Base-by-base conservation (phyloP, 2,329 filamentous ascomycete genomes). In the Didymella glomerata region DNA sequence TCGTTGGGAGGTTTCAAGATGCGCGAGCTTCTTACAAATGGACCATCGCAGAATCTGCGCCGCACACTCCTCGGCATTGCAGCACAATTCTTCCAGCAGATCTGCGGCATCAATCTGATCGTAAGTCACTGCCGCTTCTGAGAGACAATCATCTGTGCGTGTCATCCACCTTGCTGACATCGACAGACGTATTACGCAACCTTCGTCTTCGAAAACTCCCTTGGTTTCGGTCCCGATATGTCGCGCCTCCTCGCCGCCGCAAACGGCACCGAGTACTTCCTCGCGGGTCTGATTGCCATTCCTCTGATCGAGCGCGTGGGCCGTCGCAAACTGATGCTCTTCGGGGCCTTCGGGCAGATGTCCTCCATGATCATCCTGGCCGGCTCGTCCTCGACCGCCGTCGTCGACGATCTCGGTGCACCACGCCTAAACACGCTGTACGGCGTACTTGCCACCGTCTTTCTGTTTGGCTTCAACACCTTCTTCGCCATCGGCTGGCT, bases 381-480 rank as follows among this genome's bases (percentile, higher is more conserved):
- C 1, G 69, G 68, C 2, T 71, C 70, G 3, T 74, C 68, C 0
- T 72, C 68, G 25, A 60, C 64, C 10, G 68, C 69, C 16, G 60
- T 53, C 7, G 66, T 63, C 52, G 57, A 64, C 13, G 61, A 65
- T 14, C 53, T 72, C 28, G 79, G 42, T 10, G 47, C 30, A 10
- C 34, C 16, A 11, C 38, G 34, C 16, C 41, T 49, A 2, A 46
- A 36, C 2, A 34, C 42, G 3, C n/a, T 20, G 8, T 6, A 42
- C 40, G 62, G 65, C 20, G 28, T 67, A 66, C n/a, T 45, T 0
- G 46, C 70, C 60, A 71, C 92, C 83, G 91, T 96, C 60, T 94
- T 96, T 81, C 93, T 96, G 74, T 90, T 89, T 80, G 90, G 96
- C 80, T 95, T 92, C 84, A 93, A 96, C 83, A 91, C 91, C 83